A percentile compares a stretch with the other conserved stretches of the same genome.
Conservation (phyloP, 1,139 yeast genomes). For the Debaryomyces robertsiae region DNA sequence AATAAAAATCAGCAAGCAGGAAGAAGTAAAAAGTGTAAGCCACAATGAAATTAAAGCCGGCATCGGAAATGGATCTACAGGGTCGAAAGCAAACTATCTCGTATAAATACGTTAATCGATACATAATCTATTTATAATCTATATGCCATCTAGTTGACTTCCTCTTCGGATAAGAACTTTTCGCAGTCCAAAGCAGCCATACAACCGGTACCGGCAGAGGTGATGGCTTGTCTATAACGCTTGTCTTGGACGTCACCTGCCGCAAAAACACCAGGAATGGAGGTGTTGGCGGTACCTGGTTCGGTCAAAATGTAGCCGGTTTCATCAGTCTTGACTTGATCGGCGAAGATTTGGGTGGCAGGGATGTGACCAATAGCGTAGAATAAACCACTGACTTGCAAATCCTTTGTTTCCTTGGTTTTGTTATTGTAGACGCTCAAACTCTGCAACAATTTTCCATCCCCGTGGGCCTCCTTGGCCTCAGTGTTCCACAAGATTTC, state of each 20-base stretch:
- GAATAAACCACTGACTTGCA: constrained; percentile 88
- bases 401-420: constrained; percentile 66
- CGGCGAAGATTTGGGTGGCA: constrained; percentile 76
- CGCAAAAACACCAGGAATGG: constrained; percentile 92
- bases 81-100: not conserved
- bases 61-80: not conserved
- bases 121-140: constrained; percentile 4
- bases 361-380: constrained; percentile 98
- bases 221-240: constrained; percentile 96
- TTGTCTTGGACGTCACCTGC: constrained; percentile 99
- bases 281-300: constrained; percentile 87
- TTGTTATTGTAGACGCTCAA: constrained; percentile 68
- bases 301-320: constrained; percentile 84
- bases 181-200: constrained; percentile 99
- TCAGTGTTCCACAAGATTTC: constrained; percentile 89
- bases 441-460: constrained; percentile 71
- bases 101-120: not conserved
- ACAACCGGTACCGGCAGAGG: constrained; percentile 99
- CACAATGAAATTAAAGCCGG: constrained; percentile 1
- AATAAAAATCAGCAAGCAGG: no score
- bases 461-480: constrained; percentile 87
- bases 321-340: constrained; percentile 82
- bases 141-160: constrained; percentile 22
- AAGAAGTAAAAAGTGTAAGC: no score
- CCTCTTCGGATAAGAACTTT: constrained; percentile 74